Base-by-base conservation (phyloP, 2,329 filamentous ascomycete species). In the Fonsecaea nubica region DNA sequence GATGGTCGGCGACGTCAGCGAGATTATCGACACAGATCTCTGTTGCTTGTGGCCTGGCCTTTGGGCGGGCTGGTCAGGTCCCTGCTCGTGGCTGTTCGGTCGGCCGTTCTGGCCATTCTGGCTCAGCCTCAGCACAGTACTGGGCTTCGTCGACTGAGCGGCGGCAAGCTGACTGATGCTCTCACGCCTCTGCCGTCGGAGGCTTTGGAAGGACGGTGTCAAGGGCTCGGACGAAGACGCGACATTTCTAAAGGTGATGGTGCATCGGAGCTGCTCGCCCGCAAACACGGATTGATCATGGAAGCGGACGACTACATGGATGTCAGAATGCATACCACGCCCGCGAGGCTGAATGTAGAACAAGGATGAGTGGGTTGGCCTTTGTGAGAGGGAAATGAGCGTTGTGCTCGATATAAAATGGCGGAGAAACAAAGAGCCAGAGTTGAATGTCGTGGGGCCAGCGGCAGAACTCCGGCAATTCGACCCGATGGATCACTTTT, bases 291-390 rank as follows among this genome's bases (percentile, higher is more conserved):
- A 93, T 78, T 94, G 89, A 77, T 96, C 92, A 78, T 92, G 90
- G 91, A 94, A 99, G 81, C 90, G 89, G 79, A 99, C 92, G 78
- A 94, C 97, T 80, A 97, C 94, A 79, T 93, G 91, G 77, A 99
- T 92, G 83, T 96, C 94, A 80, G 85, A 87, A 77, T 82, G 80
- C 78, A 83, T 82, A 45, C 65, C 68, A 60, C 63, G 66, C 45
- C 64, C 10, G 15, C 10, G 45, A 57, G 64, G 64, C 64, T 56
- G 25, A 33, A 36, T 30, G 40, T 13, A 36, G 48, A 38, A 38
- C 36, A 38, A 30, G 12, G 21, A 50, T 21, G 30, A 21, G 42
- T 48, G 9, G 45, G 45, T 50, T 10, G 45, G 45, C 45, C 21
- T 12, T 50, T 15, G 38, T 12, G 38, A 25, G 45, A 30, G 13